Evolutionary conservation across 2,329 filamentous ascomycete genomes (phyloP), one percentile per base, ranked within the genome.

Genomic region (Bipolaris zeicola): DNA sequence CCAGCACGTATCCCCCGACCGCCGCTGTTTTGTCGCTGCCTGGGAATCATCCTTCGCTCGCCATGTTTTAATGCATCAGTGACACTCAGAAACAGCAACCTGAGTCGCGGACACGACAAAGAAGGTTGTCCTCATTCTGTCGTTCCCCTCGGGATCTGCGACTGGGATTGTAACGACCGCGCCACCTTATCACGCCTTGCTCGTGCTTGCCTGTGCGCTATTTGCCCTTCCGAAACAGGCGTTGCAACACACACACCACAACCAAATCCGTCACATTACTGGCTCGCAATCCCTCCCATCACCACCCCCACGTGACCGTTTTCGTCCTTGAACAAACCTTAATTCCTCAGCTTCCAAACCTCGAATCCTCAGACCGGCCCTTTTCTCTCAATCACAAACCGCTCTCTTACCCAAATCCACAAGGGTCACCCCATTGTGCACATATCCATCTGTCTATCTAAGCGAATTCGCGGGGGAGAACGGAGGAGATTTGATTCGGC

Each of bases 11-110:
- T 28, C 51, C 52, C 54, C 58, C 44, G 60, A 61, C 58, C 57
- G 50, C 57, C 55, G 33, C 44, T n/a, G 55, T 63, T 64, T 62
- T 58, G 60, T 67, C 59, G 68, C 61, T 72, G 70, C 70, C 70
- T 72, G 61, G 65, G 49, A 34, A 34, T n/a, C 33, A 22, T 52
- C 44, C 33, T n/a, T 55, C 45, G 26, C 54, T 54, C 62, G 26
- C 41, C 31, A 24, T 57, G 24, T 54, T 41, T 63, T 53, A 68
- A 68, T 64, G 65, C 62, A 52, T 22, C 41, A 22, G 26, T 44
- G 39, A 41, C 47, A 16, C 37, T 41, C 42, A 57, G 52, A 60
- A 53, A 58, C 42, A 38, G 24, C 22, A 10, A 45, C 45, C n/a
- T 31, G n/a, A 33, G 28, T 39, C 20, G 37, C 28, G 26, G 48